Percentiles rank a stretch among this genome's conserved stretches.
These are phyloP conservation scores for Volvariella surrecta DNA, from an alignment of 1,284 basidiomycete genomes.

Conservation along the genomic window DNA sequence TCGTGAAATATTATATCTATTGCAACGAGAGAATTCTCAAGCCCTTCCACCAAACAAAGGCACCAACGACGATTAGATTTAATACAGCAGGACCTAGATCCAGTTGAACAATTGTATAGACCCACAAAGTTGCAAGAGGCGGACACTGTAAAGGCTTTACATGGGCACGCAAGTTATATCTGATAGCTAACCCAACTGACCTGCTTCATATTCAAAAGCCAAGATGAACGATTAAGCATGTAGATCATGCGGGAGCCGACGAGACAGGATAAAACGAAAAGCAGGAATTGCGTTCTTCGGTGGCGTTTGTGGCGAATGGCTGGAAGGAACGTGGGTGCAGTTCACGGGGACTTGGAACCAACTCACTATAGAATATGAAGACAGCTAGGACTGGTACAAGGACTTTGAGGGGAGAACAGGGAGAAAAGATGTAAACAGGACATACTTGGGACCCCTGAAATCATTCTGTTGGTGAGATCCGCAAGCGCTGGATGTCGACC, in stretches of 20 bases:
- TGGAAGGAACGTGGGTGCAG: slow-evolving; percentile 17
- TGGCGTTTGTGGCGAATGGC: slow-evolving; percentile 56
- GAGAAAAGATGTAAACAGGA: slow-evolving; percentile 11
- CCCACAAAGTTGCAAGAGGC: slow-evolving; percentile 67
- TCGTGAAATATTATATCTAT: background rate
- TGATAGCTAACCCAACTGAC: slow-evolving; percentile 25
- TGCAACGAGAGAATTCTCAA: slow-evolving; percentile 28
- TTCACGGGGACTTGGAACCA: background rate
- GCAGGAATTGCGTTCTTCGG: slow-evolving; percentile 38
- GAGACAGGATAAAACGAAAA: slow-evolving; percentile 50
- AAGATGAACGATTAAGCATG: slow-evolving; percentile 57
- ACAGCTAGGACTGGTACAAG: slow-evolving; percentile 47
- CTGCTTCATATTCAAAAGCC: slow-evolving; percentile 64
- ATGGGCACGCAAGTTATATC: slow-evolving; percentile 1
- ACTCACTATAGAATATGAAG: slow-evolving; percentile 73
- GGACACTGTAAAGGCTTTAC: slow-evolving; percentile 57
- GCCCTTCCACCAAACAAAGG: slow-evolving; percentile 53
- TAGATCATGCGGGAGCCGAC: slow-evolving; percentile 61
- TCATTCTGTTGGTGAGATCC: slow-evolving; percentile 43
- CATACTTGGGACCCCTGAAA: slow-evolving; percentile 62
- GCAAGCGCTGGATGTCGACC: slow-evolving; percentile 41
- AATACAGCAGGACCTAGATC: slow-evolving; percentile 52
- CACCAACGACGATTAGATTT: slow-evolving; percentile 42
- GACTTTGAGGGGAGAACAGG: background rate
- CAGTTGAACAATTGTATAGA: slow-evolving; percentile 62